These are phyloP conservation scores for Dendrobium huoshanense DNA, from an alignment of 106 monocot genomes.

Conservation along the genomic window DNA sequence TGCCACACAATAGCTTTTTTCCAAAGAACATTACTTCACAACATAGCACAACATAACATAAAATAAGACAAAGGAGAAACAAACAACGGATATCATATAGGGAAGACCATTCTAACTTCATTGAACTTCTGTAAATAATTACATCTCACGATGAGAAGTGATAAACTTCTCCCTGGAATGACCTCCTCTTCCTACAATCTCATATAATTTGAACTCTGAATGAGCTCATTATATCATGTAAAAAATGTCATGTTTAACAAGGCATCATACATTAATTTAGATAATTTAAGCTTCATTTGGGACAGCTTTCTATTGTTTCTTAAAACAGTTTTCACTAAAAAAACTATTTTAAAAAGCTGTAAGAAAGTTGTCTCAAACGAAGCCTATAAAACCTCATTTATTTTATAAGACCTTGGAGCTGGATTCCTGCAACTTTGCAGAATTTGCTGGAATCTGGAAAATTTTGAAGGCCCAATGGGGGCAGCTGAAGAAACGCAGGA, in stretches of 20 bases:
- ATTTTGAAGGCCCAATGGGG: conserved; percentile 49
- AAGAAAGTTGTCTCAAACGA: too few species aligned
- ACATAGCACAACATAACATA: too few species aligned
- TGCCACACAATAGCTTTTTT: too few species aligned
- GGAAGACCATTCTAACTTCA: neutral
- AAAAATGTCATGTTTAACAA: neutral
- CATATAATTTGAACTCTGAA: neutral
- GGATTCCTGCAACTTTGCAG: conserved; percentile 47
- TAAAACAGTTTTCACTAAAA: too few species aligned
- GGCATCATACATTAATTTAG: neutral
- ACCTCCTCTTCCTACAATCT: neutral
- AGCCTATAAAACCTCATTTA: neutral
- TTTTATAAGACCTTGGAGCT: conserved; percentile 45
- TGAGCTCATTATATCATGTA: too few species aligned
- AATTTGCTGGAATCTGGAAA: conserved; percentile 27
- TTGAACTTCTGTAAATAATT: neutral
- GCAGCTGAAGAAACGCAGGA: conserved; percentile 73
- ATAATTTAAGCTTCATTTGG: neutral
- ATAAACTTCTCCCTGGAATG: neutral
- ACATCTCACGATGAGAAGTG: neutral
- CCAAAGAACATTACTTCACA: too few species aligned
- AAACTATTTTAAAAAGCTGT: too few species aligned
- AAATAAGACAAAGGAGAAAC: too few species aligned
- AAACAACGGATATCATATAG: neutral
- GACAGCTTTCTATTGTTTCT: too few species aligned